A percentile compares a stretch with the other conserved stretches of the same genome.
Evolutionary conservation across 805 yeast species (phyloP).

Genomic region (Spathaspora passalidarum): DNA sequence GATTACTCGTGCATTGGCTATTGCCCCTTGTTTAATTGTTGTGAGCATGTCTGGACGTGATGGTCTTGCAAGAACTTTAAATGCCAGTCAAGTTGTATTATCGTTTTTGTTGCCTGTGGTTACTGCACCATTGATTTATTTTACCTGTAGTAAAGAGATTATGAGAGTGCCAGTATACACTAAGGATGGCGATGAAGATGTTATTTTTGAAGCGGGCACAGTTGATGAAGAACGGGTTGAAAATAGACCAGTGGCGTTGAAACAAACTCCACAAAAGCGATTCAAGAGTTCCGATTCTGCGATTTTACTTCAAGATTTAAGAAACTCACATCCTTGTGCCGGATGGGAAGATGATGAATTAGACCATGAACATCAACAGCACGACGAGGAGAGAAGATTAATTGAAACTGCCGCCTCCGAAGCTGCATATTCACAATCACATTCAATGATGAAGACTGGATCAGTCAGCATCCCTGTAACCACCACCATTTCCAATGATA

Average conservation of each 20-base stretch:
- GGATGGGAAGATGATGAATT: conserved; percentile 40
- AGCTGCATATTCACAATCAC: not conserved
- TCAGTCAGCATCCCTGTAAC: not conserved
- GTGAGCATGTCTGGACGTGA: conserved; percentile 73
- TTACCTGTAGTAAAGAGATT: conserved; percentile 65
- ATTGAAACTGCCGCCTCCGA: conserved; percentile 5
- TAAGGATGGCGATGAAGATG: conserved; percentile 28
- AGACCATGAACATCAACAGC: conserved; percentile 6
- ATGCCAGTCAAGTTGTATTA: conserved; percentile 79
- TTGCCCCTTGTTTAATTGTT: conserved; percentile 78
- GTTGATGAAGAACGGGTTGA: conserved; percentile 9
- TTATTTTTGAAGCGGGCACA: conserved; percentile 8
- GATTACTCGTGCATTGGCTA: conserved; percentile 78
- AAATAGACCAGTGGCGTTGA: not conserved
- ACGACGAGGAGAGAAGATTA: conserved; percentile 17
- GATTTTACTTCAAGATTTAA: conserved; percentile 35
- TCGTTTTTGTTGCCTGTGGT: conserved; percentile 81
- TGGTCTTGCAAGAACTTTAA: conserved; percentile 73
- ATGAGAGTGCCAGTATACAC: conserved; percentile 54
- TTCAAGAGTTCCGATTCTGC: conserved; percentile 38
- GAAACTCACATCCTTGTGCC: conserved; percentile 42
- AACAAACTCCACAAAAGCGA: conserved; percentile 11
- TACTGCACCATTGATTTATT: conserved; percentile 81
- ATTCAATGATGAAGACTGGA: not conserved
- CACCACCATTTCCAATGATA: not conserved